Base-by-base conservation (phyloP, 2,329 filamentous ascomycete genomes). In the Epichloe typhina region DNA sequence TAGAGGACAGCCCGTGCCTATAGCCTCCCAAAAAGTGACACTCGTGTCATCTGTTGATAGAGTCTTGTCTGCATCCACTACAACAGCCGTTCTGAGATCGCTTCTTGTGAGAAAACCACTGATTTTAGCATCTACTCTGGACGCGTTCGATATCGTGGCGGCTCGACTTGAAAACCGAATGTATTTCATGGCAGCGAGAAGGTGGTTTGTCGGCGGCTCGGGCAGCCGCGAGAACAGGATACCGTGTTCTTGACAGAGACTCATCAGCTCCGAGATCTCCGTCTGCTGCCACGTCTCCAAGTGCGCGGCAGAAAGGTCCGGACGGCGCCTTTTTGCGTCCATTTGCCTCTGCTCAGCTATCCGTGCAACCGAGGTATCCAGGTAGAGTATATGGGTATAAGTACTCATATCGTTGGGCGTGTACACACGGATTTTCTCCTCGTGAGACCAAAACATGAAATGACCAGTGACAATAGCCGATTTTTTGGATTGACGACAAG, bases 321-420 rank as follows among this genome's bases (percentile, higher is more conserved):
- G 55, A 1, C 75, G 73, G 6, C 9, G 39, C 53, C 67, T 68
- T 13, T 7, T 33, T 1, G 19, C 56, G 54, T 82, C 75, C 0
- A 61, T 47, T 0, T 33, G 37, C n/a, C 68, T 64, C 17, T 65
- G 69, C 41, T 69, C 48, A 1, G 53, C 53, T 15, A 82, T 60
- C 0, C 60, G 23, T 1, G 68, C 56, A 0, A 66, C 54, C 2
- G 66, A 56, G 1, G 69, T 57, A 42, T 76, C 61, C 31, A 83
- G 57, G 56, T 83, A 83, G 12, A 84, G 42, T 13, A 84, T 76
- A 55, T 83, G 77, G 0, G 76, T 79, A 58, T 71, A 83, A 0
- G 61, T 67, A 0, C 65, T 42, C 4, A 72, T 46, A 51, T 83
- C 79, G 7, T 57, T 62, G 2, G 61, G 11, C 0, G 74, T 81